phyloP scores from a whole-genome alignment of 2,329 filamentous ascomycete species.

The Colletotrichum sp. region DNA sequence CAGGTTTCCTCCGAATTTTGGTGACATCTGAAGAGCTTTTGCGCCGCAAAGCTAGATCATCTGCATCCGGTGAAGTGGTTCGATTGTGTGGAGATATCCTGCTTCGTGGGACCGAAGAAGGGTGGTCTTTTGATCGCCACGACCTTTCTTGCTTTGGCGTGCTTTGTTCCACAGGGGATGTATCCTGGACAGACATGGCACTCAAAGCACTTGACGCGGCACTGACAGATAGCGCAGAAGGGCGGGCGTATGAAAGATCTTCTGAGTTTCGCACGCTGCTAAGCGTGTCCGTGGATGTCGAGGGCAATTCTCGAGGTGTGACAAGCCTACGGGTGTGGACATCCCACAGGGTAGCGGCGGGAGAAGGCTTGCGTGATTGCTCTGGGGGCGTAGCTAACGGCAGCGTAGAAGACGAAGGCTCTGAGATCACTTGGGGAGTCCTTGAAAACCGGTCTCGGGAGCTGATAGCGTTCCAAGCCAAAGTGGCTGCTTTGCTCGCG shows the following conservation, averaged over 20 bases:
- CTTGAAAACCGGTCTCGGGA: conserved; percentile 40
- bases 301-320: conserved; percentile 38
- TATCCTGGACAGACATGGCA: conserved; percentile 26
- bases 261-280: conserved; percentile 40
- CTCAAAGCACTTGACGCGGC: conserved; percentile 62
- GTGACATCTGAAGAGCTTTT: conserved; percentile 2
- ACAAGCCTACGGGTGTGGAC: conserved; percentile 59
- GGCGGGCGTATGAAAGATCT: conserved; percentile 40
- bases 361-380: conserved; percentile 31
- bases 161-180: not conserved
- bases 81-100: not conserved
- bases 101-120: not conserved
- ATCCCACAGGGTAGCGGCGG: conserved; percentile 54
- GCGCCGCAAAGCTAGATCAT: not conserved
- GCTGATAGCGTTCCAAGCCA: conserved; percentile 62
- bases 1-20: conserved; percentile 12
- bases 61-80: not conserved
- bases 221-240: conserved; percentile 57
- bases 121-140: not conserved
- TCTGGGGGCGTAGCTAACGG: conserved; percentile 34
- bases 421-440: conserved; percentile 27
- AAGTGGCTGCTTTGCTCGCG: conserved; percentile 67
- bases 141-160: conserved; percentile 1
- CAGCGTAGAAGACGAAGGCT: conserved; percentile 23
- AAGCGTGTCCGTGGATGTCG: conserved; percentile 29